Evolutionary conservation across 1,284 basidiomycete species (phyloP).

Genomic region (Cystobasidium pallidum): DNA sequence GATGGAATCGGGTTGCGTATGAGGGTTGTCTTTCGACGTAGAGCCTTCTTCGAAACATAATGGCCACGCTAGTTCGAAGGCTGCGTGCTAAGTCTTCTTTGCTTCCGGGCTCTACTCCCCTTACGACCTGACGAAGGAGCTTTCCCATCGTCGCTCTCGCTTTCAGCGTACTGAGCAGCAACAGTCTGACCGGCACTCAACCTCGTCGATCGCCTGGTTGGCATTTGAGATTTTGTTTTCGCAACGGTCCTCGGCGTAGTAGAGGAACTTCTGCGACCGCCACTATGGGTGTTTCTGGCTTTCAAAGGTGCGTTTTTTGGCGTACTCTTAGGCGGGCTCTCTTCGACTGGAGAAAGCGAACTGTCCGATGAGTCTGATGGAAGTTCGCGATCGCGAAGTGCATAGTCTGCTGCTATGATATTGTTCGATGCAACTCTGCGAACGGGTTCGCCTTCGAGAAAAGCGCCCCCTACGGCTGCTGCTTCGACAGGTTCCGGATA

Average conservation of each 20-base stretch:
- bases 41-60: too few species aligned
- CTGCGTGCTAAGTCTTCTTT: conserved; percentile 25
- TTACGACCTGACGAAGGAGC: neutral
- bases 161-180: conserved; percentile 22
- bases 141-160: conserved; percentile 28
- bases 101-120: conserved; percentile 22
- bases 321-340: conserved; percentile 20
- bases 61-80: neutral
- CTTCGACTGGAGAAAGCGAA: conserved; percentile 16
- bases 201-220: conserved; percentile 17
- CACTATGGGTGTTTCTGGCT: neutral
- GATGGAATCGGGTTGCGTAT: too few species aligned
- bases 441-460: neutral
- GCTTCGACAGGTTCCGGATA: neutral
- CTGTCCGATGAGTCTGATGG: conserved; percentile 24
- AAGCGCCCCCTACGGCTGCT: neutral
- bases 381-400: neutral
- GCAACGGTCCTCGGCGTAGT: neutral
- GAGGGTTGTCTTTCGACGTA: too few species aligned
- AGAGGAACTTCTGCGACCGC: neutral
- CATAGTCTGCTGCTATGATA: conserved; percentile 14
- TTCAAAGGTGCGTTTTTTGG: conserved; percentile 4
- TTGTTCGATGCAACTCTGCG: neutral
- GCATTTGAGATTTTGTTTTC: neutral
- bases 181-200: conserved; percentile 18